Evolutionary conservation across 2,329 filamentous ascomycete genomes (phyloP), one percentile per base, ranked within the genome.

Genomic region (Xylariaceae sp.): DNA sequence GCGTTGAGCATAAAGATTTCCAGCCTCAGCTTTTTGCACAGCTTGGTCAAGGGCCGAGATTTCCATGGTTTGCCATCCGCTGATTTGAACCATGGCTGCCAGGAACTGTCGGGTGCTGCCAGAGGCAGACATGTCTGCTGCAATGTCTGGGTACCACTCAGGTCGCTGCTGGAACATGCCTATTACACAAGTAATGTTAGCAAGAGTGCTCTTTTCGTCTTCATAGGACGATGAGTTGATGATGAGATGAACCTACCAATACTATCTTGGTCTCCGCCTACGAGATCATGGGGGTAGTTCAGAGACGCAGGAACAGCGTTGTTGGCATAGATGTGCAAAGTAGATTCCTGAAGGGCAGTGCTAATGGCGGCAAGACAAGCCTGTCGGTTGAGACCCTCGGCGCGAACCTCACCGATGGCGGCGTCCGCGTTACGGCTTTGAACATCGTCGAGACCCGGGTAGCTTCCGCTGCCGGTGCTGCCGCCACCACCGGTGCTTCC

Each of bases 301-400:
- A 47, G 45, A 42, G 45, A 47, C 45, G 15, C 45, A n/a, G 45
- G 45, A 47, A 47, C 45, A 47, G 39, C 45, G 45, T 47, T 47
- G 45, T 47, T 47, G 45, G 45, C 45, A 47, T 47, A 47, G 45
- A 47, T 47, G 45, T 47, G 45, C 45, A 47, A 42, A 41, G 45
- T 47, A 39, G 45, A 47, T 32, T 47, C 45, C 45, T 47, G 45
- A 42, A 47, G 45, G 45, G 45, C 45, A 35, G 45, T 47, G 45
- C 45, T 47, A 33, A 47, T 47, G 45, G 42, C 45, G 45, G 45
- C 45, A 47, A 47, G 45, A 47, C 45, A 47, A 47, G 45, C 45
- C 45, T 47, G 45, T 41, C 45, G 45, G 45, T 47, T 47, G 45
- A 47, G 45, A 42, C 45, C 45, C 39, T 47, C 45, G 18, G 39